A percentile compares a stretch with the other conserved stretches of the same genome.
Evolutionary conservation across 2,329 filamentous ascomycete genomes (phyloP).

Genomic region (Beauveria sp.): DNA sequence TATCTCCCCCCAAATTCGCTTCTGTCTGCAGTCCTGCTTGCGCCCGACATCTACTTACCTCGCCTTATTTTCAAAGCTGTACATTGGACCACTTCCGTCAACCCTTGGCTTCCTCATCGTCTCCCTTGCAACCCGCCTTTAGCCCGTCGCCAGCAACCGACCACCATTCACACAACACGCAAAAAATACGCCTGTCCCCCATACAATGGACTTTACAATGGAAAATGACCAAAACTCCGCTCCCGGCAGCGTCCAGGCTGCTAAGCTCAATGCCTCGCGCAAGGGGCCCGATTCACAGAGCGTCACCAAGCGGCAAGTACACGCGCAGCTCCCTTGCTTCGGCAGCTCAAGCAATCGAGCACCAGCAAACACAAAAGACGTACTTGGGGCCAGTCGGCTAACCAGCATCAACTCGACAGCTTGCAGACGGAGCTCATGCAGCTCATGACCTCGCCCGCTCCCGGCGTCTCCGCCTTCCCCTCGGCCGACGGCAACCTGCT

Average conservation of each 20-base stretch:
- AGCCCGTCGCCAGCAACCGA: too few relatives aligned
- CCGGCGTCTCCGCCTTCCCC: conserved; percentile 91
- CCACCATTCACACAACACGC: too few relatives aligned
- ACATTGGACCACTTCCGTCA: too few relatives aligned
- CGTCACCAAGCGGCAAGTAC: conserved; percentile 65
- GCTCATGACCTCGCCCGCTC: conserved; percentile 90
- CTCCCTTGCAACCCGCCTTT: too few relatives aligned
- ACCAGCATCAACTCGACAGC: conserved; percentile 37
- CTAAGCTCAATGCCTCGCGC: conserved; percentile 51
- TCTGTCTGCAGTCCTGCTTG: too few relatives aligned
- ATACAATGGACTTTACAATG: conserved; percentile 36
- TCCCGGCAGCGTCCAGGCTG: conserved; percentile 52
- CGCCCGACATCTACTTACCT: too few relatives aligned
- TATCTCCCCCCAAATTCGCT: too few relatives aligned
- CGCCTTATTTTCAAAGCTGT: too few relatives aligned
- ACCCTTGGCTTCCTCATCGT: too few relatives aligned
- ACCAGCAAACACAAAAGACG: neutral
- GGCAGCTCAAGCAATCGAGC: neutral
- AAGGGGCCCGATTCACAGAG: conserved; percentile 61
- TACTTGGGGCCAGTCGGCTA: neutral
- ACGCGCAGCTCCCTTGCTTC: conserved; percentile 8
- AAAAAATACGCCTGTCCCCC: too few relatives aligned
- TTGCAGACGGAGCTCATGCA: conserved; percentile 97
- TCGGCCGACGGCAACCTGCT: conserved; percentile 83
- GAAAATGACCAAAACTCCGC: conserved; percentile 59